Percentiles rank a stretch among this genome's conserved stretches.
These are phyloP conservation scores for Erigeron philadelphicus DNA, from an alignment of 140 eudicot genomes.

Conservation along the genomic window DNA sequence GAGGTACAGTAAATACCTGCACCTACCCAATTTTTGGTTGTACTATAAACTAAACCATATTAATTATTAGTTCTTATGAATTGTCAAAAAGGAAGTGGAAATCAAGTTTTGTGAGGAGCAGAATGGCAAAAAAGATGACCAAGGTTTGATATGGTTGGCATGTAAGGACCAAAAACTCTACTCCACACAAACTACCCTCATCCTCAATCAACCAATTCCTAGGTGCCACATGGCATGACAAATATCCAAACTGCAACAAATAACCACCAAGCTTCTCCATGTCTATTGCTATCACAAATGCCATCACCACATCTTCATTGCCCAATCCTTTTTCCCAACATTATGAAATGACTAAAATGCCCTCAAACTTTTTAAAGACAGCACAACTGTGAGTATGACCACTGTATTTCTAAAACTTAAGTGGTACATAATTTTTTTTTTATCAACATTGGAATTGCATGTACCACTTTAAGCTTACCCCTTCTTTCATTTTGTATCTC, in stretches of 20 bases:
- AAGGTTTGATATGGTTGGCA: conserved; percentile 32
- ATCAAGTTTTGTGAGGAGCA: conserved; percentile 22
- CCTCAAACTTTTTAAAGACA: conserved; percentile 22
- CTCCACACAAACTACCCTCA: conserved; percentile 47
- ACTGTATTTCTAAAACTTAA: conserved; percentile 14
- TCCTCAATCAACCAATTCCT: conserved; percentile 49
- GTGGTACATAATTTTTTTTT: conserved; percentile 9
- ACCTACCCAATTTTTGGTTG: conserved; percentile 12
- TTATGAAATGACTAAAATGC: conserved; percentile 24
- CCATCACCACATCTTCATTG: conserved; percentile 39
- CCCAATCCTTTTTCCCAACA: conserved; percentile 24
- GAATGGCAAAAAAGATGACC: conserved; percentile 15
- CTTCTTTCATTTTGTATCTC: conserved; percentile 42
- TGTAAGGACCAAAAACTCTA: conserved; percentile 31
- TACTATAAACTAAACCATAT: background rate
- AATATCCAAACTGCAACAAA: conserved; percentile 66
- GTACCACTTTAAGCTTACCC: background rate
- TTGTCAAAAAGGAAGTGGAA: conserved; percentile 17
- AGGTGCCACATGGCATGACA: conserved; percentile 59
- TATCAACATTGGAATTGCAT: background rate
- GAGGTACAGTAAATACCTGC: background rate
- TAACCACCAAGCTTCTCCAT: conserved; percentile 76
- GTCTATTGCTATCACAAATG: conserved; percentile 44
- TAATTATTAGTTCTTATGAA: background rate
- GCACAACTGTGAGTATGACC: background rate